Conservation (phyloP, 371 early-diverging fungal genomes). For the Rhizopus microsporus region DNA sequence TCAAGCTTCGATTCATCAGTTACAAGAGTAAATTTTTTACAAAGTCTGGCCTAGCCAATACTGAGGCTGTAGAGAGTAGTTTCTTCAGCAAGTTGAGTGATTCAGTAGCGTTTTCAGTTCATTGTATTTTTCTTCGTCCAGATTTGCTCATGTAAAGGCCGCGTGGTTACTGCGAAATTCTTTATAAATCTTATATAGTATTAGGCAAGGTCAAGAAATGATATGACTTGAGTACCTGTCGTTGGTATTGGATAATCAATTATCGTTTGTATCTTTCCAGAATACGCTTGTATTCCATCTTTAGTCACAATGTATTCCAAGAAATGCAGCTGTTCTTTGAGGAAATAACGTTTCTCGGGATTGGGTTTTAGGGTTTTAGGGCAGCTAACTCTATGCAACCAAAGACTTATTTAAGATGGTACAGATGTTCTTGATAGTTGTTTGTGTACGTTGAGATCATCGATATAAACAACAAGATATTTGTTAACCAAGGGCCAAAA, state of each 20-base stretch:
- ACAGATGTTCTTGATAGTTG: background rate
- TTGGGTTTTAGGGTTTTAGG: slow-evolving; percentile 1
- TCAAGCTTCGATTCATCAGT: background rate
- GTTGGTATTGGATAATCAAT: slow-evolving; percentile 2
- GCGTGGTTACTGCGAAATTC: slow-evolving; percentile 1
- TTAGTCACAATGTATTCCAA: slow-evolving; percentile 4
- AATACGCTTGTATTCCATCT: slow-evolving; percentile 1
- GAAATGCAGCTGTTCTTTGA: background rate
- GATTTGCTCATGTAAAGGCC: slow-evolving; percentile 8
- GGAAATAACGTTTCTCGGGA: slow-evolving; percentile 1
- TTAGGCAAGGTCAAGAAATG: slow-evolving; percentile 1
- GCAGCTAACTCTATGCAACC: background rate
- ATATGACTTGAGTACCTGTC: background rate
- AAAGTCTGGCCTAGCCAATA: background rate
- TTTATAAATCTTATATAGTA: slow-evolving; percentile 9
- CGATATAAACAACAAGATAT: background rate
- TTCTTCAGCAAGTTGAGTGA: slow-evolving; percentile 5
- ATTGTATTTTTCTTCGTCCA: background rate
- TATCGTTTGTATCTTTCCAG: slow-evolving; percentile 4
- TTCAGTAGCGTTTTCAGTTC: slow-evolving; percentile 3
- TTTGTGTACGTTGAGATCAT: background rate
- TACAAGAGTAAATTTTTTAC: background rate
- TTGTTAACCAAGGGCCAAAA: background rate
- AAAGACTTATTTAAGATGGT: background rate
- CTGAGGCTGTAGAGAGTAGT: background rate